Evolutionary conservation across 331 rosid species (phyloP), one percentile per base, ranked within the genome.

Genomic region (Saraca asoca): DNA sequence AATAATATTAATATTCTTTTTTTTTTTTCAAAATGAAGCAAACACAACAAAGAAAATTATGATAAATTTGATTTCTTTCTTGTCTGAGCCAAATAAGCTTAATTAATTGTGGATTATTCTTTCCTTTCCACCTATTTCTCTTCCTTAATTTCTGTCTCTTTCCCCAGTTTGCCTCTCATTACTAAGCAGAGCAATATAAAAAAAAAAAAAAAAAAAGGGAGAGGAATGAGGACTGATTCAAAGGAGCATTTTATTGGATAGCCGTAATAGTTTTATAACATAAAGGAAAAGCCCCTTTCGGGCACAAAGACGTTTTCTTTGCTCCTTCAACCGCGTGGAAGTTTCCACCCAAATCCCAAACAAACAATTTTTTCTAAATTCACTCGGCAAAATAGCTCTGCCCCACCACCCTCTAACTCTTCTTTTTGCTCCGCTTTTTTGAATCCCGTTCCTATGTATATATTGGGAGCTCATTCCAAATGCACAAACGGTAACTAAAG

Each of bases 241-340:
- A 85, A 75, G 10, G n/a, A 13, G n/a, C 7, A 1, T 35, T 14
- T 20, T 9, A 20, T 35, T 38, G 59, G 58, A 44, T 6, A 17
- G 37, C 31, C 35, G 15, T 50, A 1, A 24, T 56, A 33, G 12
- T 39, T 39, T 39, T 0, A 9, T 9, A 15, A 13, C 3, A 2
- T 14, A 11, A 42, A 54, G 1, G 45, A 18, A 35, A 10, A 54
- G 14, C 46, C 31, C 39, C 5, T 0, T 2, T 1, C 13, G 35
- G 39, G 51, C 17, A 13, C 38, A 51, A 7, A 48, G 59, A 55
- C 81, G 37, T 38, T 37, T 42, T 58, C 78, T 24, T 69, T 73
- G 51, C 71, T 12, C 18, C 49, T 50, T 9, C 19, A 76, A 81
- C 70, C 91, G 91, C 87, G 95, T 88, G 50, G 69, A 77, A 67